These are phyloP conservation scores for Cryptococcus sp. DNA, from an alignment of 1,284 basidiomycete genomes.

Conservation along the genomic window DNA sequence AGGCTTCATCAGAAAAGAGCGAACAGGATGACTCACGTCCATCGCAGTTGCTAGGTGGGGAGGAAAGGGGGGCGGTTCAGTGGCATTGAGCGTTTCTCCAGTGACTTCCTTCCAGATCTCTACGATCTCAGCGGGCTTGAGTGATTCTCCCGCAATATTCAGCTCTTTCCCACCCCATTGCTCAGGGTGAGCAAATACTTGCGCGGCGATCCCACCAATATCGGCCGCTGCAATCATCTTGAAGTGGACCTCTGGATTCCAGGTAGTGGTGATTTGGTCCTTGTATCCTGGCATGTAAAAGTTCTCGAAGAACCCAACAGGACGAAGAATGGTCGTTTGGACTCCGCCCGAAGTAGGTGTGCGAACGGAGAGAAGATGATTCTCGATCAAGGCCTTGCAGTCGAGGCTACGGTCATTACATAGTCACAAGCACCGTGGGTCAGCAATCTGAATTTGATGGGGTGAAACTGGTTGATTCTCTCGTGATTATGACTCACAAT, in stretches of 20 bases:
- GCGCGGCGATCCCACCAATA: constrained; percentile 3
- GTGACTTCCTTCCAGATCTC: constrained; percentile 7
- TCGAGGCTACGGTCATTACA: constrained; percentile 10
- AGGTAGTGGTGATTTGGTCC: constrained; percentile 15
- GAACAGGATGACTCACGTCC: constrained; percentile 8
- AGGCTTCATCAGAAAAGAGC: neutral
- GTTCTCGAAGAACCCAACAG: constrained; percentile 18
- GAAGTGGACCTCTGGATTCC: constrained; percentile 2
- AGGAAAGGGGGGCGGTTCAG: constrained; percentile 11
- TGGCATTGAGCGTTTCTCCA: constrained; percentile 10
- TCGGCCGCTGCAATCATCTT: constrained; percentile 3
- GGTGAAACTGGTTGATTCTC: no score
- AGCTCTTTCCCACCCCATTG: constrained; percentile 1
- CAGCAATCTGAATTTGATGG: neutral
- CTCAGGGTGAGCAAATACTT: constrained; percentile 3
- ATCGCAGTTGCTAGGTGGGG: constrained; percentile 8
- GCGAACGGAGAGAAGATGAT: neutral
- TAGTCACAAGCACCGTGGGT: neutral
- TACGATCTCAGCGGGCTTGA: constrained; percentile 1
- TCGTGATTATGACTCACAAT: constrained; percentile 5
- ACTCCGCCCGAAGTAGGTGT: neutral
- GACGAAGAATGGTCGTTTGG: constrained; percentile 17
- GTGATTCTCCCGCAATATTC: constrained; percentile 3
- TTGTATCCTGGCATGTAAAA: constrained; percentile 9
- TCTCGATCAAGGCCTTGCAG: constrained; percentile 7